These are phyloP conservation scores for Hippophae gyantsensis DNA, from an alignment of 306 rosid species.

Conservation along the genomic window DNA sequence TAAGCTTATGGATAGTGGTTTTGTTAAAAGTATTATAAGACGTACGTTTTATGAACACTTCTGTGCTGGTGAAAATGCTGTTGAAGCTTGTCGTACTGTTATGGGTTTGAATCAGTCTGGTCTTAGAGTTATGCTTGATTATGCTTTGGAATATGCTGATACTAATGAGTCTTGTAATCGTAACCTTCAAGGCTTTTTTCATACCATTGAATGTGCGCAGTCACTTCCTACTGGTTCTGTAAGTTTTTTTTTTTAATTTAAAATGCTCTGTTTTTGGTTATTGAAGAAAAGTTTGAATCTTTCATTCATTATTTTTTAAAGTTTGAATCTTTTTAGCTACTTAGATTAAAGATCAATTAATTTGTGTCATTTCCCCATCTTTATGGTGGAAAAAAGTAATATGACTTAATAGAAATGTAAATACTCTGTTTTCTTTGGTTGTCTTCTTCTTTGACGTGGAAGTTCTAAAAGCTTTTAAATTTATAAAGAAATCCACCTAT, in stretches of 20 bases:
- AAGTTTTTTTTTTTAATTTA: conserved; percentile 11
- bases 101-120: conserved; percentile 36
- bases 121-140: conserved; percentile 66
- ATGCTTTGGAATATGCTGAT: conserved; percentile 60
- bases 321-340: too few relatives aligned
- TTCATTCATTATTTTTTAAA: too few relatives aligned
- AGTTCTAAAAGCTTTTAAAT: too few relatives aligned
- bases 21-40: conserved; percentile 10
- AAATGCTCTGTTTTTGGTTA: too few relatives aligned
- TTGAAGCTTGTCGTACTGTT: conserved; percentile 32
- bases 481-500: too few relatives aligned
- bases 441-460: too few relatives aligned
- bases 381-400: too few relatives aligned
- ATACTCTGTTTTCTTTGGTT: too few relatives aligned
- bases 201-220: conserved; percentile 42
- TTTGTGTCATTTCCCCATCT: too few relatives aligned
- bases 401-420: too few relatives aligned
- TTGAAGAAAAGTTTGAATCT: too few relatives aligned
- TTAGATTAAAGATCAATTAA: too few relatives aligned
- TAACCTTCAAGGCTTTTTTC: conserved; percentile 45
- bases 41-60: conserved; percentile 50
- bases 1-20: conserved; percentile 35
- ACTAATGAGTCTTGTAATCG: conserved; percentile 54
- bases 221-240: conserved; percentile 74
- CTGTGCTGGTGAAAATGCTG: conserved; percentile 75